Base-by-base conservation (phyloP, 2,329 filamentous ascomycete species). In the Colletotrichum cuscutae region DNA sequence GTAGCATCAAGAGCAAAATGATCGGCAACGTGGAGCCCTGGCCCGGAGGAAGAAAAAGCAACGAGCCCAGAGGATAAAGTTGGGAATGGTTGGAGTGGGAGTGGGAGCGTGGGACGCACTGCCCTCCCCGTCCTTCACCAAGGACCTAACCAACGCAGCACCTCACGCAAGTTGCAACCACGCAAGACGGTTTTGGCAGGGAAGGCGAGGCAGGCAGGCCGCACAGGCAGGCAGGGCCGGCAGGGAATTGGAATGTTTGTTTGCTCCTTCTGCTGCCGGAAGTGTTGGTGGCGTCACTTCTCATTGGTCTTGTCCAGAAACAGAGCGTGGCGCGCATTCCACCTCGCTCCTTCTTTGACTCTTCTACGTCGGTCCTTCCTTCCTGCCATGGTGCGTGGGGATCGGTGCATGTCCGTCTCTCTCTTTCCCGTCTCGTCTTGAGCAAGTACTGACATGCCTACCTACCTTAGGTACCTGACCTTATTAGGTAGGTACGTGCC, bases 201-300 rank as follows among this genome's bases (percentile, higher is more conserved):
- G 12, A 42, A 15, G 15, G 12, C 13, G 12, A 42, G 37, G 42
- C 42, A 49, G 42, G 42, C 42, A 49, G 37, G 37, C 5, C 37
- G 12, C 35, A 37, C 13, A 35, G 32, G 32, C 32, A 35, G 11
- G 32, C 32, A 42, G 37, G 37, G 5, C 2, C 42, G 42, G 26
- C 32, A 60, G 24, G 52, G 57, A 57, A 42, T 19, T 59, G 69
- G 58, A 68, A 59, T 73, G 71, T 67, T 58, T 72, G 71, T 72
- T 72, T 72, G 66, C 70, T 64, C 61, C 15, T 42, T 42, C 26
- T 46, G 72, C 68, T 75, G 58, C 74, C 74, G 72, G 72, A 75
- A 71, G 59, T 63, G 72, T 71, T 70, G 69, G 74, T 72, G 65
- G 64, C 56, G 68, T 49, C 53, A 28, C 30, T 42, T 24, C 37